Percentiles rank a stretch among this genome's conserved stretches.
These are phyloP conservation scores for Gossypium anomalum DNA, from an alignment of 345 rosid species.

Conservation along the genomic window DNA sequence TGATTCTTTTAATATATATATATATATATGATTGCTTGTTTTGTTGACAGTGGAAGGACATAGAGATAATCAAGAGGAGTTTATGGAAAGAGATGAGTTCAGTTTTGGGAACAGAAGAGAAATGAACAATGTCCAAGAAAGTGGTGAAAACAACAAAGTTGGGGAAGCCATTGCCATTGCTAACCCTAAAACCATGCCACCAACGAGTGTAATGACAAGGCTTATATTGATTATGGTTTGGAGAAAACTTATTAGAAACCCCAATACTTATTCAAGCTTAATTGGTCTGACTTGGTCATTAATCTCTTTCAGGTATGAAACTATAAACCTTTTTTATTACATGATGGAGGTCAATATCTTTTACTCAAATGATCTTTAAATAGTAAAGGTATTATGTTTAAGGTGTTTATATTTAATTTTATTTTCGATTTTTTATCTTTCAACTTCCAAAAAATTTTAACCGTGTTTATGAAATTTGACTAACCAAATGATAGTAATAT, in stretches of 20 bases:
- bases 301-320: constrained; percentile 67
- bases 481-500: too few species aligned
- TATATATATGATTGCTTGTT: background rate
- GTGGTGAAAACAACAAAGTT: constrained; percentile 30
- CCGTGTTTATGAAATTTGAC: too few species aligned
- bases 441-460: too few species aligned
- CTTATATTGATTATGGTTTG: constrained; percentile 97
- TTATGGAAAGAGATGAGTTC: constrained; percentile 70
- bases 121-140: constrained; percentile 35
- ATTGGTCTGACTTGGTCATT: constrained; percentile 93
- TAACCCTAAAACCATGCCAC: constrained; percentile 78
- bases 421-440: too few species aligned
- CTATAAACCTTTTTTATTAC: too few species aligned
- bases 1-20: too few species aligned
- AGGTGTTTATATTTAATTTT: too few species aligned
- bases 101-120: constrained; percentile 69
- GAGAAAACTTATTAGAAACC: constrained; percentile 98
- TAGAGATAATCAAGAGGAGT: constrained; percentile 41
- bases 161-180: constrained; percentile 26
- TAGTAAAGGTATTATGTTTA: too few species aligned
- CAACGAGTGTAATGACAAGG: constrained; percentile 97
- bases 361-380: too few species aligned
- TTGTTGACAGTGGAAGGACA: constrained; percentile 32
- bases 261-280: constrained; percentile 94
- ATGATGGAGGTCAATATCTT: too few species aligned